These are phyloP conservation scores for Diversispora eburnea DNA, from an alignment of 192 early-diverging fungal species.

Conservation along the genomic window DNA sequence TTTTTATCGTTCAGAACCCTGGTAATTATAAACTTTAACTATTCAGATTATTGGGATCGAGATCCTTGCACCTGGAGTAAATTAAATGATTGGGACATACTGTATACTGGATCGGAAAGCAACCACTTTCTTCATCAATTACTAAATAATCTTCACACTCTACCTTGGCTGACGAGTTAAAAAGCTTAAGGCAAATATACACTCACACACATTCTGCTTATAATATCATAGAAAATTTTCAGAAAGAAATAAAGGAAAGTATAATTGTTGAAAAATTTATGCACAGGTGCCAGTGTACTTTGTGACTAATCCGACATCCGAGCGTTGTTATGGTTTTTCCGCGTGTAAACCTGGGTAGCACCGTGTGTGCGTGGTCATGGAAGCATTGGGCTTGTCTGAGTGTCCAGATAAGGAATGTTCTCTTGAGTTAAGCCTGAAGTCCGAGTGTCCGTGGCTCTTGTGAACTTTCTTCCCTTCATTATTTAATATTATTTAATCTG, in stretches of 20 bases:
- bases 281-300: constrained; percentile 26
- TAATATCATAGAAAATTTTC: background rate
- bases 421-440: constrained; percentile 27
- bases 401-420: constrained; percentile 17
- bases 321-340: constrained; percentile 23
- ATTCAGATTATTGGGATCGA: constrained; percentile 29
- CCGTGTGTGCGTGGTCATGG: constrained; percentile 32
- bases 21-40: background rate
- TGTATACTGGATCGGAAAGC: constrained; percentile 24
- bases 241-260: constrained; percentile 29
- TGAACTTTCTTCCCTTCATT: constrained; percentile 23
- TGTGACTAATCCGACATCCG: constrained; percentile 29
- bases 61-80: constrained; percentile 26
- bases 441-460: constrained; percentile 26
- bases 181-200: constrained; percentile 4
- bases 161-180: constrained; percentile 24
- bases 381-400: constrained; percentile 20
- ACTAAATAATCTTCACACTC: constrained; percentile 17
- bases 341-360: constrained; percentile 32
- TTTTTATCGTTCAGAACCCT: background rate
- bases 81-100: constrained; percentile 25
- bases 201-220: constrained; percentile 24
- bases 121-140: constrained; percentile 19
- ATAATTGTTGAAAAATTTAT: constrained; percentile 7
- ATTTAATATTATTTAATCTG: too few relatives aligned